A percentile compares a stretch with the other conserved stretches of the same genome.
These are phyloP conservation scores for Mucor sp. DNA, from an alignment of 371 early-diverging fungal species.

Conservation along the genomic window DNA sequence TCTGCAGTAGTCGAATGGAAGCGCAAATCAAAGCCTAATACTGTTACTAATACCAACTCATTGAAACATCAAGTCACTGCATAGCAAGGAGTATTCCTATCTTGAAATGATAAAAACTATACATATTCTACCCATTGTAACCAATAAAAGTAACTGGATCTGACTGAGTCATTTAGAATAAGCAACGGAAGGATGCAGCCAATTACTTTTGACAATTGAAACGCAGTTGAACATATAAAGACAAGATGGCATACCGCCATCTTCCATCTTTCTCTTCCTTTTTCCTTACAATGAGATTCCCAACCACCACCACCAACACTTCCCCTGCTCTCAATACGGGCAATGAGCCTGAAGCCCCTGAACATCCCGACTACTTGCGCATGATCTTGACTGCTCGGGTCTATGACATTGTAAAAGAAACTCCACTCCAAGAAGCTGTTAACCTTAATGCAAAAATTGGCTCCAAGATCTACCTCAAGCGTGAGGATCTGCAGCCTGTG, in stretches of 20 bases:
- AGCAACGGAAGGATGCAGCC: neutral
- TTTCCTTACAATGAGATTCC: neutral
- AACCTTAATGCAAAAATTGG: slow-evolving; percentile 76
- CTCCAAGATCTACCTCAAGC: slow-evolving; percentile 81
- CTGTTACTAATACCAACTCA: neutral
- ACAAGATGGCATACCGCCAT: neutral
- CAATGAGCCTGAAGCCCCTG: neutral
- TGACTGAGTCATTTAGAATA: slow-evolving; percentile 25
- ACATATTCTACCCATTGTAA: neutral
- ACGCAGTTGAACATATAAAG: neutral
- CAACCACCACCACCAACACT: neutral
- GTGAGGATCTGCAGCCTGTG: slow-evolving; percentile 96
- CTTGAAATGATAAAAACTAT: neutral
- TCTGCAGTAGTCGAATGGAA: slow-evolving; percentile 25
- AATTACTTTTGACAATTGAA: neutral
- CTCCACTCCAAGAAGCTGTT: slow-evolving; percentile 82
- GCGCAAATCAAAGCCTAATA: slow-evolving; percentile 13
- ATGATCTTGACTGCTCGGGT: slow-evolving; percentile 89
- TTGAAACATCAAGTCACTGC: slow-evolving; percentile 8
- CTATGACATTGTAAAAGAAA: slow-evolving; percentile 91
- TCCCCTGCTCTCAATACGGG: neutral
- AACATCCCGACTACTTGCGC: slow-evolving; percentile 81
- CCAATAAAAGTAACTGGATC: slow-evolving; percentile 23
- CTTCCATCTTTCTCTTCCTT: neutral
- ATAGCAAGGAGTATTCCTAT: neutral